Evolutionary conservation across 148 eudicot species (phyloP), one percentile per base, ranked within the genome.

Genomic region (Diospyros kaki): DNA sequence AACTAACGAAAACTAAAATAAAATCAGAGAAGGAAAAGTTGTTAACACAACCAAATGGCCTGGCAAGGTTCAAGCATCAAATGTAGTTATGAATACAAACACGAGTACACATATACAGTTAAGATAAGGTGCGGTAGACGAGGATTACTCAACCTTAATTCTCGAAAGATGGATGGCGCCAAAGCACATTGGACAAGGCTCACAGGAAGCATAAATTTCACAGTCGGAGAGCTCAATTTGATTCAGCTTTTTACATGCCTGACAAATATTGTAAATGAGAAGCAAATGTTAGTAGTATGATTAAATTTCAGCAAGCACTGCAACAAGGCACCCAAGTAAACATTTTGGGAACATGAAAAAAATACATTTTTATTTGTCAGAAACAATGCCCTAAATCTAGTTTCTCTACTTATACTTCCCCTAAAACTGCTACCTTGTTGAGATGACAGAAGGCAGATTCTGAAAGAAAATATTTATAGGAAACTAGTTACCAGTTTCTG

Each of bases 111-210:
- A 6, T 44, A 38, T 62, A 62, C 2, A 62, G 9, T 17, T 18
- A 17, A 50, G 15, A 15, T 51, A 46, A 28, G 48, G 38, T 13
- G 2, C 12, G 13, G 3, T 12, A 44, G 9, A 46, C 6, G 7
- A 53, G 10, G 52, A 45, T 48, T 53, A 41, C 14, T 43, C 48
- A 59, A 93, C 97, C 95, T 90, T 93, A 45, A 88, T 84, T 86
- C 92, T 82, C 5, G 94, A 88, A 63, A 90, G 90, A 74, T 88
- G 90, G 74, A 92, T 92, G 14, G 94, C 94, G 40, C 94, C 93
- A 50, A 92, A 92, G 85, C 97, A 92, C 97, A 93, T 93, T 45
- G 97, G 91, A 56, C 97, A 90, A 67, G 95, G 95, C 78, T 93
- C 97, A 64, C 97, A 93, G 18, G 97, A 93, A 50, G 97, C 97